Conservation (phyloP, 345 rosid species). For the Durio zibethinus region DNA sequence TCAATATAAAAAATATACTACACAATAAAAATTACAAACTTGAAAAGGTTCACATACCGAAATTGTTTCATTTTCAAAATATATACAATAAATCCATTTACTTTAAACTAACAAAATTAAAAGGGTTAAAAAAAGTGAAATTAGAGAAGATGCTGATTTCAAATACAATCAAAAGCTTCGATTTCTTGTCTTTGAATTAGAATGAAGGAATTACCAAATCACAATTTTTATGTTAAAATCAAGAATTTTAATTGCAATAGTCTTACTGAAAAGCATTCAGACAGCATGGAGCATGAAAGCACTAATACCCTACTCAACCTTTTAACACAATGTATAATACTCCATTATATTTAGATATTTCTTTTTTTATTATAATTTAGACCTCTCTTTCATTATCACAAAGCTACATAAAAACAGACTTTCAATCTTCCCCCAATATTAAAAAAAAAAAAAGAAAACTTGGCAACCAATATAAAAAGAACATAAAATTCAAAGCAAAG, state of each 20-base stretch:
- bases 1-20: background rate
- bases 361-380: slow-evolving; percentile 49
- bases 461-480: background rate
- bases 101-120: background rate
- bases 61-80: background rate
- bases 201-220: slow-evolving; percentile 53
- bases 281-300: slow-evolving; percentile 82
- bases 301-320: slow-evolving; percentile 85
- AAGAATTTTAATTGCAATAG: slow-evolving; percentile 89
- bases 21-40: background rate
- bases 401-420: background rate
- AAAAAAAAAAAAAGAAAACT: background rate
- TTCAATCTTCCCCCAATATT: background rate
- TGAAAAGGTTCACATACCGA: no score
- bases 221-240: slow-evolving; percentile 81
- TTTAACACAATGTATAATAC: slow-evolving; percentile 64
- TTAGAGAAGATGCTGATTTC: slow-evolving; percentile 33
- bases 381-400: slow-evolving; percentile 22
- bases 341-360: slow-evolving; percentile 82
- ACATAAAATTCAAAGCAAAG: background rate
- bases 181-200: no score
- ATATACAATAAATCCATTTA: background rate
- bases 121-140: background rate
- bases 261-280: slow-evolving; percentile 61
- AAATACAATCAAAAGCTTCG: no score